Evolutionary conservation across 2,329 filamentous ascomycete genomes (phyloP).

Genomic region (Incumbomyces delicatus): DNA sequence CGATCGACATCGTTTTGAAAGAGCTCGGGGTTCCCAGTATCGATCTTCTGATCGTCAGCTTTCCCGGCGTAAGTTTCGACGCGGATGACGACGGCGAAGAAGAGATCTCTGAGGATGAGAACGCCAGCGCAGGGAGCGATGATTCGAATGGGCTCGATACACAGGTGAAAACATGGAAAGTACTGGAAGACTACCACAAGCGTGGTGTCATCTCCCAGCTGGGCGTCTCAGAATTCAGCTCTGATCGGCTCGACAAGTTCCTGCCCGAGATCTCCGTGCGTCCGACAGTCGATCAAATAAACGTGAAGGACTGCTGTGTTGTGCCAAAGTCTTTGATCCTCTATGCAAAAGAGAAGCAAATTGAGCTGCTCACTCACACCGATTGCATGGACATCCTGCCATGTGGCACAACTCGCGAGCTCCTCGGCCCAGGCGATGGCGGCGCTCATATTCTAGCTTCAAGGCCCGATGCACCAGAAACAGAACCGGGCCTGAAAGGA

Average conservation of each 20-base stretch:
- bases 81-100: constrained; percentile 76
- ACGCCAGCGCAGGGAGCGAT: constrained; percentile 25
- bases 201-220: constrained; percentile 64
- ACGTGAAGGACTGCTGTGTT: constrained; percentile 88
- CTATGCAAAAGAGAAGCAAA: constrained; percentile 70
- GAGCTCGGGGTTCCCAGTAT: constrained; percentile 67
- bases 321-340: constrained; percentile 79
- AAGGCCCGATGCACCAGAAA: constrained; percentile 32
- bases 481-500: constrained; percentile 55
- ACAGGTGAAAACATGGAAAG: constrained; percentile 57
- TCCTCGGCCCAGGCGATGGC: constrained; percentile 61
- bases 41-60: constrained; percentile 84
- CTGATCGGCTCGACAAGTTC: constrained; percentile 69
- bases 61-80: constrained; percentile 87
- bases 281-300: constrained; percentile 89
- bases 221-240: constrained; percentile 85
- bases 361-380: constrained; percentile 86
- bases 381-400: constrained; percentile 90
- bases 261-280: constrained; percentile 59
- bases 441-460: constrained; percentile 69
- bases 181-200: constrained; percentile 62
- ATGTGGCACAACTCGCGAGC: constrained; percentile 69
- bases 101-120: constrained; percentile 38
- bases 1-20: constrained; percentile 67
- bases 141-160: constrained; percentile 47